These are phyloP conservation scores for Phymatotrichopsis omnivora DNA, from an alignment of 2,329 filamentous ascomycete genomes.

Conservation along the genomic window DNA sequence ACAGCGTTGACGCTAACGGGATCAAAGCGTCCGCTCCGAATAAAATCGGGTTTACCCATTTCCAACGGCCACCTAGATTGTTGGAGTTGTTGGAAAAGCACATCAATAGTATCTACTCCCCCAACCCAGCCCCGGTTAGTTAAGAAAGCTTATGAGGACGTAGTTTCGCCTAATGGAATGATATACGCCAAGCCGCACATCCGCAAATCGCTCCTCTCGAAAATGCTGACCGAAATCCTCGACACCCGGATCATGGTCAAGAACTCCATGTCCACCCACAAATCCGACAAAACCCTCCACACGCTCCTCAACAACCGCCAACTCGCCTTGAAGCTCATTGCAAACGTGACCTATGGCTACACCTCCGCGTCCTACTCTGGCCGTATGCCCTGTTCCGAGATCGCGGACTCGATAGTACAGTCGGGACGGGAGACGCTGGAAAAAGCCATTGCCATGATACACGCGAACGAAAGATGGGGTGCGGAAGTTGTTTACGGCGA, in stretches of 20 bases:
- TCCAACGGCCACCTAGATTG: conserved; percentile 63
- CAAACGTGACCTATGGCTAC: conserved; percentile 98
- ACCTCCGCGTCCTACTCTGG: conserved; percentile 95
- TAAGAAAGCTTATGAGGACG: neutral
- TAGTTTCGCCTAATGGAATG: conserved; percentile 80
- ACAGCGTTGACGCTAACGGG: conserved; percentile 76
- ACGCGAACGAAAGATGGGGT: conserved; percentile 75
- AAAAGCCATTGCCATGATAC: conserved; percentile 75
- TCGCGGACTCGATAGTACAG: conserved; percentile 96
- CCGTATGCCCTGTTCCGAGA: conserved; percentile 94
- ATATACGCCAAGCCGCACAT: conserved; percentile 84
- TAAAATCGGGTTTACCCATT: conserved; percentile 94
- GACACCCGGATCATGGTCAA: conserved; percentile 98
- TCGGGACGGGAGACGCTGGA: conserved; percentile 91
- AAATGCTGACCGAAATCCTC: conserved; percentile 92
- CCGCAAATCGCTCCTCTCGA: conserved; percentile 81
- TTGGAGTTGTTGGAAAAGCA: conserved; percentile 70
- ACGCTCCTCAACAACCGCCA: conserved; percentile 87
- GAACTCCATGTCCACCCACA: conserved; percentile 83
- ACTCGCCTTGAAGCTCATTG: conserved; percentile 84
- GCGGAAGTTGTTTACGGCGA: conserved; percentile 98
- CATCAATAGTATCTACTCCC: conserved; percentile 51
- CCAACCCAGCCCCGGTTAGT: neutral
- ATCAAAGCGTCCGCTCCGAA: too few species aligned
- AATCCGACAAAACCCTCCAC: conserved; percentile 75